Conservation (phyloP, 768 basidiomycete genomes). For the Dictyophora rubrovolvata region DNA sequence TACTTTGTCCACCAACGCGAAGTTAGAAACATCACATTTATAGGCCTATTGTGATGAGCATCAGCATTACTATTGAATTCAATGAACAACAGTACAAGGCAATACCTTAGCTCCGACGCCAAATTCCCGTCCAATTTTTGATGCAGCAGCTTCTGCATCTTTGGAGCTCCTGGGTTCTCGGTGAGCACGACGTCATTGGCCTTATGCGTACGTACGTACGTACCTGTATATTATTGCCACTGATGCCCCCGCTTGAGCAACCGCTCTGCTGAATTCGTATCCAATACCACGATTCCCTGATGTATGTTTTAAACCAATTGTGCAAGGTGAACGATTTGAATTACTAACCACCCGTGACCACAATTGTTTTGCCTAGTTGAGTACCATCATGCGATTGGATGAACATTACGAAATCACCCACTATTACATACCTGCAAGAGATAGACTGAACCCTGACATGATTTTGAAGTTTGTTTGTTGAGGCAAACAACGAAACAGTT, state of each 20-base stretch:
- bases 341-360: constrained; percentile 45
- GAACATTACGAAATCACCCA: no score
- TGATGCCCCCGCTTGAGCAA: constrained; percentile 44
- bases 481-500: neutral
- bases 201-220: neutral
- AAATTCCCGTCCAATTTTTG: constrained; percentile 37
- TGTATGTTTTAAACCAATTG: neutral
- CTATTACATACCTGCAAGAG: neutral
- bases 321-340: constrained; percentile 17
- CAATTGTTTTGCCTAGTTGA: constrained; percentile 33
- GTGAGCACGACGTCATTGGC: neutral
- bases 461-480: no score
- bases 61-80: no score
- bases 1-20: constrained; percentile 26
- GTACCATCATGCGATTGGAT: neutral
- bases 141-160: constrained; percentile 39
- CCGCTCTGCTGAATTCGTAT: constrained; percentile 38
- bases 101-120: constrained; percentile 32
- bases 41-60: constrained; percentile 33
- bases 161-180: constrained; percentile 30
- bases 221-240: constrained; percentile 56
- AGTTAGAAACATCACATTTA: constrained; percentile 49
- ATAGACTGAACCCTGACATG: constrained; percentile 6
- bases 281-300: constrained; percentile 39
- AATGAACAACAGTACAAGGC: neutral